These are phyloP conservation scores for Raphidocelis subcapitata DNA, from an alignment of 139 green algal genomes.

Conservation along the genomic window DNA sequence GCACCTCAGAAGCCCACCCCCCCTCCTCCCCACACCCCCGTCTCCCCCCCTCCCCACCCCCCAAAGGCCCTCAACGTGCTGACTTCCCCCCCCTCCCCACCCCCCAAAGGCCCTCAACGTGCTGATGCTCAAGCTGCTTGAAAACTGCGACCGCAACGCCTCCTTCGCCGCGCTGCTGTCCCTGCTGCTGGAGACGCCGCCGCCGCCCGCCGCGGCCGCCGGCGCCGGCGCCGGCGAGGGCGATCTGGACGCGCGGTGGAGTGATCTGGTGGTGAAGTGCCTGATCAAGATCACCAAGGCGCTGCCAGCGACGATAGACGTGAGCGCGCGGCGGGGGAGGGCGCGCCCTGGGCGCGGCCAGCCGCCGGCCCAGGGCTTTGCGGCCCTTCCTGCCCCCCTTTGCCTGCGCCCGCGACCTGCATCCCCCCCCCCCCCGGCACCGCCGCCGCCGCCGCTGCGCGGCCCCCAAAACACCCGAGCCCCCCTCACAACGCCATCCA, in stretches of 20 bases:
- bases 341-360: not conserved
- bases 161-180: constrained; percentile 78
- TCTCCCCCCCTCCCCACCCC: too few relatives aligned
- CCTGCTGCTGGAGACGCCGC: constrained; percentile 62
- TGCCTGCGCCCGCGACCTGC: too few relatives aligned
- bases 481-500: too few relatives aligned
- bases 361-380: not conserved
- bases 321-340: constrained; percentile 20
- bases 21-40: not conserved
- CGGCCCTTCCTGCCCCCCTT: too few relatives aligned
- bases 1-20: not conserved
- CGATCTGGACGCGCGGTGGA: too few relatives aligned
- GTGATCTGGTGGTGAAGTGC: constrained; percentile 95
- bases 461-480: too few relatives aligned
- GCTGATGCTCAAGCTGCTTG: constrained; percentile 92
- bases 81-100: too few relatives aligned
- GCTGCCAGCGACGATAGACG: constrained; percentile 47
- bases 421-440: not conserved
- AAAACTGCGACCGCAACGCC: constrained; percentile 74
- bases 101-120: constrained; percentile 94
- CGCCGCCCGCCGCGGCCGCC: not conserved
- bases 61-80: too few relatives aligned
- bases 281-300: constrained; percentile 95
- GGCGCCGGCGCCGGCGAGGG: not conserved
- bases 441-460: not conserved